phyloP scores from a whole-genome alignment of 805 yeast species.

The Komagataella ulmi region DNA sequence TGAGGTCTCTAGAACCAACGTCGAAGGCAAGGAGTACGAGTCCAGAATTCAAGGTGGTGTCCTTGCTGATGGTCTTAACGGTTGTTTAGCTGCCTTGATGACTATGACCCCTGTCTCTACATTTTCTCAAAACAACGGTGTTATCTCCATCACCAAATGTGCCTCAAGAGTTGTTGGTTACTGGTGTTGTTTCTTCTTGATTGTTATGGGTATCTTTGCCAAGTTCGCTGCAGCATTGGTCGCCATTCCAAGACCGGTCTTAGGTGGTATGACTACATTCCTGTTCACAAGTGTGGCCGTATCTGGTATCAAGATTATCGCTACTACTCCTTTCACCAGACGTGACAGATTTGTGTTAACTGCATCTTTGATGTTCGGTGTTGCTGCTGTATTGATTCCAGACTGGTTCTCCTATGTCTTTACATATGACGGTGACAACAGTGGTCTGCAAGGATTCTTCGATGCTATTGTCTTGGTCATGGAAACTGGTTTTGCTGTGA shows the following conservation, averaged over 20 bases:
- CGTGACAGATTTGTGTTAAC: conserved; percentile 43
- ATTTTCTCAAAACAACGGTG: conserved; percentile 94
- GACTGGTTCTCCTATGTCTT: conserved; percentile 35
- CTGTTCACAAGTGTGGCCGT: conserved; percentile 44
- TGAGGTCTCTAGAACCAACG: conserved; percentile 78
- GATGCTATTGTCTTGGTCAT: conserved; percentile 40
- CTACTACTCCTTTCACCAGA: conserved; percentile 40
- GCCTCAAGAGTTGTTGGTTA: conserved; percentile 66
- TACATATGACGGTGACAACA: conserved; percentile 34
- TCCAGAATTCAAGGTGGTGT: conserved; percentile 89
- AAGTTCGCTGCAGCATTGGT: conserved; percentile 85
- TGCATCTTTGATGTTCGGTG: conserved; percentile 36
- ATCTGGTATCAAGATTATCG: conserved; percentile 42
- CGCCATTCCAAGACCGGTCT: conserved; percentile 63
- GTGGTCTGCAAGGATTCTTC: conserved; percentile 29
- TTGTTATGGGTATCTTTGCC: conserved; percentile 80
- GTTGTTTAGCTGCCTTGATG: conserved; percentile 61
- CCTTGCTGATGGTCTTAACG: conserved; percentile 77
- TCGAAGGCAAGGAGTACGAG: conserved; percentile 72
- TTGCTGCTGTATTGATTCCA: conserved; percentile 33
- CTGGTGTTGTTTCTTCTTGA: conserved; percentile 45
- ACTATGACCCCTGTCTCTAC: conserved; percentile 86
- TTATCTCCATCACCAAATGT: conserved; percentile 82
- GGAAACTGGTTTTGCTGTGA: conserved; percentile 45
- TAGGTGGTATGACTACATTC: conserved; percentile 77